Evolutionary conservation across 1,284 basidiomycete species (phyloP), one percentile per base, ranked within the genome.

Genomic region (Lentinus polychrous): DNA sequence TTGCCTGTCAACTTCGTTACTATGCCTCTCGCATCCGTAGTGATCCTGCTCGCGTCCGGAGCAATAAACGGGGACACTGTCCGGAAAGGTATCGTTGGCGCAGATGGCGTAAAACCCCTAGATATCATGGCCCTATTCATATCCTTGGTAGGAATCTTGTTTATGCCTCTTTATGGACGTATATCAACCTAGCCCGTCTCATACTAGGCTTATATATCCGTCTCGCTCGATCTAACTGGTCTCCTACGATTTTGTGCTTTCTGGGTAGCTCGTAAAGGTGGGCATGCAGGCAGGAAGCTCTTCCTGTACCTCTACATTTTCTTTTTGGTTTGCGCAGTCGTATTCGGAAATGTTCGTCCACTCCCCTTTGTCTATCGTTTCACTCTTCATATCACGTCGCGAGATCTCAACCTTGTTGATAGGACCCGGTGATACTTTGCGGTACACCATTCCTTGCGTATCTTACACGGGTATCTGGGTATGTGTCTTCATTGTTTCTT

Each of bases 91-190:
- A 82, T 87, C 46, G 70, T 86, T 20, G 86, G 86, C 17, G 69
- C 76, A 0, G 84, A 84, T 43, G 87, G 87, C 2, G 79, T 97
- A 35, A 79, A 90, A 55, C 94, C 95, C 0, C 91, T 94, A 60
- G 92, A 96, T 64, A 93, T 98, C 52, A 80, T 98, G 65, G 89
- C 91, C 23, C 73, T 98, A 3, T 97, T 98, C 69, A 82, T 93
- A 55, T 90, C 88, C 1, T 74, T 98, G 47, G 79, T 77, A 49
- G 52, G 69, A 64, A 27, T 27, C 4, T 8, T 42, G 14, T 14
- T 17, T 6, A n/a, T 42, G n/a, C 11, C 15, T 41, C 10, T 15
- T 1, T n/a, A 36, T 12, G 32, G 14, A 38, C 33, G 37, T 33
- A 63, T 10, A 10, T 27, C 27, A 27, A 27, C 10, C 10, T 8